Evolutionary conservation across 805 yeast species (phyloP).

Genomic region (Candida jianshihensis): DNA sequence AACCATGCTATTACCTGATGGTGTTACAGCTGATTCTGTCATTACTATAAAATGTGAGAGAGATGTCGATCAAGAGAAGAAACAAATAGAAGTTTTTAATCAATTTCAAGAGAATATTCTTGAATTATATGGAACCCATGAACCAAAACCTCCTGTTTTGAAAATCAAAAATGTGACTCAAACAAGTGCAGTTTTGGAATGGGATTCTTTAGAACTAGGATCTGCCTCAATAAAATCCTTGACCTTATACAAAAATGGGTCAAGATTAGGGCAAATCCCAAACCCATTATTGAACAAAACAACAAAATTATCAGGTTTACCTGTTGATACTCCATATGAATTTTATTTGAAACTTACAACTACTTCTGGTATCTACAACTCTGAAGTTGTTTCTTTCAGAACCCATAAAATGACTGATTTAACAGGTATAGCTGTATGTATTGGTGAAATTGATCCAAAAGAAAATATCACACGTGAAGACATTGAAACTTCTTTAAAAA

Average conservation of each 20-base stretch:
- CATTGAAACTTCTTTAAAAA: slow-evolving; percentile 50
- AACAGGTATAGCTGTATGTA: slow-evolving; percentile 84
- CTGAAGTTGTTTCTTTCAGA: slow-evolving; percentile 59
- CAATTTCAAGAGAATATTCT: slow-evolving; percentile 67
- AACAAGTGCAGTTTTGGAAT: slow-evolving; percentile 88
- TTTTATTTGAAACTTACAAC: slow-evolving; percentile 81
- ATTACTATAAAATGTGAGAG: slow-evolving; percentile 80
- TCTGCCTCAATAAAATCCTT: slow-evolving; percentile 73
- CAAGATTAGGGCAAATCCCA: slow-evolving; percentile 76
- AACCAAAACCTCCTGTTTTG: slow-evolving; percentile 67
- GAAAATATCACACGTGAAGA: slow-evolving; percentile 42
- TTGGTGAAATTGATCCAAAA: slow-evolving; percentile 67
- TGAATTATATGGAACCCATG: slow-evolving; percentile 60
- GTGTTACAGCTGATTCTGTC: slow-evolving; percentile 87
- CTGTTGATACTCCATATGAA: slow-evolving; percentile 73
- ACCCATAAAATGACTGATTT: slow-evolving; percentile 97
- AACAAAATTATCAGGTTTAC: slow-evolving; percentile 85
- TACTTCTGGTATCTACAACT: slow-evolving; percentile 78
- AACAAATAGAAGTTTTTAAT: slow-evolving; percentile 53
- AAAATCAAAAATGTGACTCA: slow-evolving; percentile 78
- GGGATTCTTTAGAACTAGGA: slow-evolving; percentile 85
- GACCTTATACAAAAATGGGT: slow-evolving; percentile 63
- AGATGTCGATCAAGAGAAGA: slow-evolving; percentile 57
- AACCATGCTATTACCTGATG: slow-evolving; percentile 84
- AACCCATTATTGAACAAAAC: slow-evolving; percentile 71